Conservation (phyloP, 768 basidiomycete species). For the Royoungia palumana region DNA sequence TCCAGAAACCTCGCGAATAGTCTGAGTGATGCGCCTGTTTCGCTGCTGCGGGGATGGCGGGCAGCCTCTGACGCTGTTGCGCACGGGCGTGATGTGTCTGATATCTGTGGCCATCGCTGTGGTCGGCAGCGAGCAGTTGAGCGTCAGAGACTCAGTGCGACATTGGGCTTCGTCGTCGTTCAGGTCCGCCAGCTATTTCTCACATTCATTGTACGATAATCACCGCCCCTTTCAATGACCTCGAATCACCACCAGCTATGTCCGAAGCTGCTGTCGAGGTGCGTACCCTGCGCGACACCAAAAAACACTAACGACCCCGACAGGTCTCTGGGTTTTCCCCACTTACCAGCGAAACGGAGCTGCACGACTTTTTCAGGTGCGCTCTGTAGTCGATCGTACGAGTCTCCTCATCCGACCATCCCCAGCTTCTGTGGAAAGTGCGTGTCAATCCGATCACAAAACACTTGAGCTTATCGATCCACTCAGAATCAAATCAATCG, state of each 20-base stretch:
- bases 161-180: conserved; percentile 13
- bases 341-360: conserved; percentile 59
- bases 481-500: conserved; percentile 63
- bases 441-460: conserved; percentile 17
- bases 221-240: too few relatives aligned
- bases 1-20: conserved; percentile 76
- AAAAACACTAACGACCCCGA: not conserved
- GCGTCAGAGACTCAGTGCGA: not conserved
- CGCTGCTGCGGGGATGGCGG: conserved; percentile 21
- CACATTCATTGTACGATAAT: conserved; percentile 12
- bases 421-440: conserved; percentile 87
- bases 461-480: conserved; percentile 1
- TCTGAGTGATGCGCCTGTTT: conserved; percentile 2
- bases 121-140: not conserved
- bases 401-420: conserved; percentile 2
- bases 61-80: conserved; percentile 30
- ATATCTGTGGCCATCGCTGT: conserved; percentile 21
- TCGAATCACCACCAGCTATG: conserved; percentile 18
- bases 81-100: conserved; percentile 1
- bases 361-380: conserved; percentile 85
- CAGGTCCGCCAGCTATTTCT: conserved; percentile 13
- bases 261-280: conserved; percentile 35
- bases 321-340: conserved; percentile 74
- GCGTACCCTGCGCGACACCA: conserved; percentile 10
- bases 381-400: not conserved